Percentiles rank a stretch among this genome's conserved stretches.
These are phyloP conservation scores for Fusarium neocosmosporiellum DNA, from an alignment of 2,329 filamentous ascomycete genomes.

Conservation along the genomic window DNA sequence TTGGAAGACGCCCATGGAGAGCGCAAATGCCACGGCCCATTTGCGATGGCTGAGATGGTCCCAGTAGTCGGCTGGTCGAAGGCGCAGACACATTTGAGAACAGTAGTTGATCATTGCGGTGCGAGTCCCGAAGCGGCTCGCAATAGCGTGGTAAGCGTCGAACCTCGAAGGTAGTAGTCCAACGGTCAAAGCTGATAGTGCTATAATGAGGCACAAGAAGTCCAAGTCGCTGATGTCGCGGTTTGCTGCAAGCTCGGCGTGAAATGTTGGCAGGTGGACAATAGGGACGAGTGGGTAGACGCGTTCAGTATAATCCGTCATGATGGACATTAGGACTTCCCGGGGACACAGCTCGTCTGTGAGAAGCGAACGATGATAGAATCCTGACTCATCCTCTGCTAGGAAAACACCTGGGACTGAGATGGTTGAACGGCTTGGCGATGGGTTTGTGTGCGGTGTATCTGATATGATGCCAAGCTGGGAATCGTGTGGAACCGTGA, in stretches of 20 bases:
- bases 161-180: constrained; percentile 44
- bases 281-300: constrained; percentile 43
- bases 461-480: neutral
- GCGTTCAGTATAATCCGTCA: constrained; percentile 42
- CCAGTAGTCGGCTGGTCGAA: constrained; percentile 39
- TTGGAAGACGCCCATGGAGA: constrained; percentile 48
- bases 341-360: constrained; percentile 44
- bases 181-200: constrained; percentile 39
- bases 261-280: constrained; percentile 41
- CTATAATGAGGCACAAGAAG: constrained; percentile 41
- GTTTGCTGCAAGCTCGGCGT: constrained; percentile 31
- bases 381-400: neutral
- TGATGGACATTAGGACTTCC: constrained; percentile 32
- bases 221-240: constrained; percentile 39
- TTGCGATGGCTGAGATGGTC: constrained; percentile 48
- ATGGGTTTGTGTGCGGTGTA: neutral
- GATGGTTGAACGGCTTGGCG: neutral
- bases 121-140: constrained; percentile 38
- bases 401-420: neutral
- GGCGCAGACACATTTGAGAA: constrained; percentile 38
- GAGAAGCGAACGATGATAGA: constrained; percentile 5
- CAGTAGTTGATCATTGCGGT: constrained; percentile 43
- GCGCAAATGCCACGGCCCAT: constrained; percentile 48
- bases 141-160: constrained; percentile 35
- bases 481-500: neutral